These are phyloP conservation scores for Yarrowia porcina DNA, from an alignment of 805 yeast genomes.

Conservation along the genomic window DNA sequence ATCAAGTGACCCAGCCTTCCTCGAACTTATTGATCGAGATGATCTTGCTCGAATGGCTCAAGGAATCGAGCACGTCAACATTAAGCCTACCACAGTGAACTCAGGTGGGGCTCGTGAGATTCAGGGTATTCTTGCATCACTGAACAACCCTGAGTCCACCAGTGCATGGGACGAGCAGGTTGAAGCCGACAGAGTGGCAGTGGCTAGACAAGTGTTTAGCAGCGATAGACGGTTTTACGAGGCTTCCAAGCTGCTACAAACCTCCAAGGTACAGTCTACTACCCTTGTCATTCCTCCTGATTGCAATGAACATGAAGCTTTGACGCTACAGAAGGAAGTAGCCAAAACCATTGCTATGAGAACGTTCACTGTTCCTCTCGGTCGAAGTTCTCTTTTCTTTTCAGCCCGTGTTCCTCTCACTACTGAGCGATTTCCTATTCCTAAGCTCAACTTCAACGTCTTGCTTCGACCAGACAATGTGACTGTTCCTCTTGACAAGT, in stretches of 20 bases:
- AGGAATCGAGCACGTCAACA: constrained; percentile 10
- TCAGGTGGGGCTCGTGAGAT: constrained; percentile 41
- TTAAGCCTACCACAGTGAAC: constrained; percentile 24
- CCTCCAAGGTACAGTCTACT: constrained; percentile 57
- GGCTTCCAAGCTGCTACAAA: constrained; percentile 66
- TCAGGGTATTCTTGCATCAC: constrained; percentile 42
- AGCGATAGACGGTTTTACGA: constrained; percentile 78
- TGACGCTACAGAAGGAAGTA: constrained; percentile 52
- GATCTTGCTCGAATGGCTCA: constrained; percentile 47
- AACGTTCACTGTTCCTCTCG: constrained; percentile 72
- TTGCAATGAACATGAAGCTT: constrained; percentile 54
- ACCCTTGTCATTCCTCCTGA: constrained; percentile 42
- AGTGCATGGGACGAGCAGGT: constrained; percentile 68
- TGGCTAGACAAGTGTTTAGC: constrained; percentile 70
- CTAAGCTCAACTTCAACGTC: constrained; percentile 67
- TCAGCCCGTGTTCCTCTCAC: constrained; percentile 70
- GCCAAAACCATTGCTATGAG: constrained; percentile 63
- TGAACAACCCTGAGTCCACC: constrained; percentile 46
- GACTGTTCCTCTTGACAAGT: constrained; percentile 58
- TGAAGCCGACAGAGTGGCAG: constrained; percentile 63
- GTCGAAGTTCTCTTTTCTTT: constrained; percentile 70
- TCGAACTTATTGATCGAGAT: constrained; percentile 62
- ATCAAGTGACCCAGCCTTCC: constrained; percentile 38
- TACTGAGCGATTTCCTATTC: constrained; percentile 80
- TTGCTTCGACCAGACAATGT: constrained; percentile 63